Conservation (phyloP, 2,329 filamentous ascomycete genomes). For the Cyphellophora europaea region DNA sequence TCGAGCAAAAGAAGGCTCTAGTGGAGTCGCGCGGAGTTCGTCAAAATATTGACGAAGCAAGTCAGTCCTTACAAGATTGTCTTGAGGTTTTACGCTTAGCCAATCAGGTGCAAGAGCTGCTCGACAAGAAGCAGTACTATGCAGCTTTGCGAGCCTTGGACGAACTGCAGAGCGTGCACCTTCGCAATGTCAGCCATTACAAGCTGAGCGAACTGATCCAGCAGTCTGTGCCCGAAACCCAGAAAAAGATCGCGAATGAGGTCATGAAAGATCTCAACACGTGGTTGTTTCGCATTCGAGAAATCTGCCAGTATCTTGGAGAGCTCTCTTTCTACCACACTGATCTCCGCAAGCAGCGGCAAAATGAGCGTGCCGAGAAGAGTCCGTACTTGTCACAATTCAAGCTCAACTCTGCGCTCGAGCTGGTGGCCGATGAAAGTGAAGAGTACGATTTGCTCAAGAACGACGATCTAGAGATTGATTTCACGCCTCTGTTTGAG, state of each 20-base stretch:
- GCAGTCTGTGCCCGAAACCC: slow-evolving; percentile 84
- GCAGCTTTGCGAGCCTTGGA: slow-evolving; percentile 87
- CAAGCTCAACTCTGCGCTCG: slow-evolving; percentile 89
- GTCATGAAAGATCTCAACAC: slow-evolving; percentile 97
- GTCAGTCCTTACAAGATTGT: slow-evolving; percentile 79
- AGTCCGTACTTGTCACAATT: slow-evolving; percentile 70
- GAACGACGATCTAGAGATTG: slow-evolving; percentile 89
- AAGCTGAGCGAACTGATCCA: slow-evolving; percentile 94
- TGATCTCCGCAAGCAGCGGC: slow-evolving; percentile 70
- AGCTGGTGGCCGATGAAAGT: slow-evolving; percentile 86
- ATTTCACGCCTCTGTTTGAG: slow-evolving; percentile 91
- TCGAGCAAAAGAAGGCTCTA: slow-evolving; percentile 85
- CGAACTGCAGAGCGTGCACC: slow-evolving; percentile 90
- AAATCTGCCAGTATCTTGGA: slow-evolving; percentile 90
- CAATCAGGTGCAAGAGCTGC: slow-evolving; percentile 86
- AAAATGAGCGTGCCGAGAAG: slow-evolving; percentile 71
- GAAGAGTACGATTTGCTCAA: slow-evolving; percentile 94
- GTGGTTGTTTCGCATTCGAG: slow-evolving; percentile 89
- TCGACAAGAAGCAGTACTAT: slow-evolving; percentile 91
- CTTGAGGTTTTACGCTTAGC: slow-evolving; percentile 85
- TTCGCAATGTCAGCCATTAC: slow-evolving; percentile 89
- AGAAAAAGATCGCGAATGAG: slow-evolving; percentile 86
- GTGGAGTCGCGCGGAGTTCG: slow-evolving; percentile 87
- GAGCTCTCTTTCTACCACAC: slow-evolving; percentile 97
- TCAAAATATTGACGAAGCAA: slow-evolving; percentile 92